phyloP scores from a whole-genome alignment of 2,329 filamentous ascomycete species.

The Nannizziopsis arthrosporioides region DNA sequence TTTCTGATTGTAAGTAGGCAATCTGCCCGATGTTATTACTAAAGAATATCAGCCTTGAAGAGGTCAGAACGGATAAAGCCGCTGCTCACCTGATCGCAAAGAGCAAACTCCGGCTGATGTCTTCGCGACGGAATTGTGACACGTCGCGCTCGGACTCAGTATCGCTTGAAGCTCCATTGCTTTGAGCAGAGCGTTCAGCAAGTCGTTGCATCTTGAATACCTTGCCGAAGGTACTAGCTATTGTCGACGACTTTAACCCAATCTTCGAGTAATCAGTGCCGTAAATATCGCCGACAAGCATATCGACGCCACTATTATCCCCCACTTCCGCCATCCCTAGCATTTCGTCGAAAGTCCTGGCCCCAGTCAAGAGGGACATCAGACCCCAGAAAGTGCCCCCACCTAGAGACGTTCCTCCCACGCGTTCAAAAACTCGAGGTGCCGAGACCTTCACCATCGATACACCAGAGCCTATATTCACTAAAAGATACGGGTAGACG shows the following conservation, averaged over 20 bases:
- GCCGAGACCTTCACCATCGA: conserved; percentile 96
- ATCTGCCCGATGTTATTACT: conserved; percentile 98
- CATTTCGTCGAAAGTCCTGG: conserved; percentile 96
- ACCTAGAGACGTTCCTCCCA: conserved; percentile 87
- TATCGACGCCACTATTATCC: conserved; percentile 86
- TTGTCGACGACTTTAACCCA: conserved; percentile 86
- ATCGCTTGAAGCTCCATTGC: conserved; percentile 51
- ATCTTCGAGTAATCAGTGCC: conserved; percentile 94
- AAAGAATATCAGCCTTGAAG: conserved; percentile 19
- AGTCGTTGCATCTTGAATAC: conserved; percentile 86
- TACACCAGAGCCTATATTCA: conserved; percentile 96
- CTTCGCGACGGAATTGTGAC: conserved; percentile 59
- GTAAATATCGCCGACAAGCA: conserved; percentile 97
- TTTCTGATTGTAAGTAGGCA: conserved; percentile 91
- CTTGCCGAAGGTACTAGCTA: conserved; percentile 92
- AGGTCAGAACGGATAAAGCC: neutral
- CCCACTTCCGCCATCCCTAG: conserved; percentile 78
- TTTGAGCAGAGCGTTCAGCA: conserved; percentile 67
- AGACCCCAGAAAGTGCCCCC: conserved; percentile 97
- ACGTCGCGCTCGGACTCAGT: conserved; percentile 27
- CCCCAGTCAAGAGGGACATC: conserved; percentile 81
- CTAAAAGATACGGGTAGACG: conserved; percentile 91
- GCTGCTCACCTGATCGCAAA: conserved; percentile 62
- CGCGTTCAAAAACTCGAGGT: conserved; percentile 72
- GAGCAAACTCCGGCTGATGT: conserved; percentile 80